Conservation (phyloP, 2,329 filamentous ascomycete species). For the Talaromyces sp. region DNA sequence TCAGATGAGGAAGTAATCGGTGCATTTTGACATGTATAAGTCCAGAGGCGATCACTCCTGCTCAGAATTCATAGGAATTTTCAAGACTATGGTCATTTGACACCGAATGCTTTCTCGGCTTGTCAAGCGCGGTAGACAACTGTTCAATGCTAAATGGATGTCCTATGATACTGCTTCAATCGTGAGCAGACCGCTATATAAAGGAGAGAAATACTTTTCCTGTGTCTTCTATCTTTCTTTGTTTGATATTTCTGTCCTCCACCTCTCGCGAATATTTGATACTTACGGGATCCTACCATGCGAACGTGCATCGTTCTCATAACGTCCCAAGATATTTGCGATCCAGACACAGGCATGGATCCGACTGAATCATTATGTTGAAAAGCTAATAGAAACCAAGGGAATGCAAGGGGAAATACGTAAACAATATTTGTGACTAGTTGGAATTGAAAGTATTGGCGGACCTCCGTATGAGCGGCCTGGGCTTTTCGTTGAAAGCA, state of each 20-base stretch:
- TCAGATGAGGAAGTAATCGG: neutral
- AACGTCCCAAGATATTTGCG: neutral
- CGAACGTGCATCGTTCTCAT: neutral
- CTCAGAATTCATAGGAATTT: neutral
- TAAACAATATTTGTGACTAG: neutral
- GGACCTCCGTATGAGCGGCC: neutral
- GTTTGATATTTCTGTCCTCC: neutral
- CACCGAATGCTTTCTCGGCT: neutral
- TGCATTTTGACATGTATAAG: neutral
- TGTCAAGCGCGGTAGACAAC: neutral
- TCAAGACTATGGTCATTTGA: neutral
- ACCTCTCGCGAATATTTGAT: neutral
- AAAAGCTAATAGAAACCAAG: neutral
- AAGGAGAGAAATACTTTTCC: neutral
- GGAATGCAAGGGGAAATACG: neutral
- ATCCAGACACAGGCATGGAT: neutral
- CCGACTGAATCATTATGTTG: neutral
- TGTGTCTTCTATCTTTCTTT: neutral
- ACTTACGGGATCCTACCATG: neutral
- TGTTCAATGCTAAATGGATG: neutral
- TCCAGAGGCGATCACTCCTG: neutral
- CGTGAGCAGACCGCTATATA: neutral
- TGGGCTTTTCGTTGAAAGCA: neutral
- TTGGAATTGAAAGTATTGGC: constrained; percentile 5
- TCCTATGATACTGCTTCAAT: neutral